phyloP scores from a whole-genome alignment of 345 rosid genomes.

The Fremontodendron californicum region DNA sequence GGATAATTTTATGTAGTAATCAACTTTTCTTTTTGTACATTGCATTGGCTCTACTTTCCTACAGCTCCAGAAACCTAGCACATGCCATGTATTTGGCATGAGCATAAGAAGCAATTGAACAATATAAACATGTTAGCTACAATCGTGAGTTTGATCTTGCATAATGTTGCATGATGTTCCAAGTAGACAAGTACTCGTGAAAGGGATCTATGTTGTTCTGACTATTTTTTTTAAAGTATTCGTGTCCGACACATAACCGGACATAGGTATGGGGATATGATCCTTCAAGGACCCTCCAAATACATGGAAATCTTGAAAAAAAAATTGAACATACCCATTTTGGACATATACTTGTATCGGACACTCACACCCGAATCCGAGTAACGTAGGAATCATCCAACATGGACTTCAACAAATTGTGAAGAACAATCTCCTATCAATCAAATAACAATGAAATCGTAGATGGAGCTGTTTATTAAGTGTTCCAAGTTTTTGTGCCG shows the following conservation, averaged over 20 bases:
- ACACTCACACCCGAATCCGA: no score
- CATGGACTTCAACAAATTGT: not conserved
- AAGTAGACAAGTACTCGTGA: not conserved
- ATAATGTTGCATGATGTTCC: constrained; percentile 2
- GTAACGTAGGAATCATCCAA: not conserved
- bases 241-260: no score
- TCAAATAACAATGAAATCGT: not conserved
- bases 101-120: not conserved
- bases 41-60: not conserved
- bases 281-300: no score
- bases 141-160: constrained; percentile 2
- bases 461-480: not conserved
- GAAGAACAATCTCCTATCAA: not conserved
- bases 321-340: no score
- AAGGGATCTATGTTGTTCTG: no score
- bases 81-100: not conserved
- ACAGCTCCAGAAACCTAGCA: not conserved
- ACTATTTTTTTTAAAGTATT: no score
- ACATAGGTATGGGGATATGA: no score
- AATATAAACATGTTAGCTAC: not conserved
- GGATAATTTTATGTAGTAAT: not conserved
- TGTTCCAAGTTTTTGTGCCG: not conserved
- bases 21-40: not conserved
- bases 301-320: no score
- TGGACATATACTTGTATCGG: no score